These are phyloP conservation scores for Saccharomycopsis crataegensis DNA, from an alignment of 1,139 yeast species.

Conservation along the genomic window DNA sequence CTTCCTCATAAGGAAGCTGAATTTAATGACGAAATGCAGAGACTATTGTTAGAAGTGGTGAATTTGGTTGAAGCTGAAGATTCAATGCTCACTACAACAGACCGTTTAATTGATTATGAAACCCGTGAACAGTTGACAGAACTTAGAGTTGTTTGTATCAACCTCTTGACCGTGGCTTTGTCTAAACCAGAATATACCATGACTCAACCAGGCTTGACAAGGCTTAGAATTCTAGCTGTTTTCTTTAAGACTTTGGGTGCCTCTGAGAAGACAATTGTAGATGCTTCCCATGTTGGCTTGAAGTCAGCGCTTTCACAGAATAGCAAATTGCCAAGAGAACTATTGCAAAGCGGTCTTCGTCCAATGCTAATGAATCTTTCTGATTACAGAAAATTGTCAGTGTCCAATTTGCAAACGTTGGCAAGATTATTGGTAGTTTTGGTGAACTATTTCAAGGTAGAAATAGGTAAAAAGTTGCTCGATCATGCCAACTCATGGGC, in stretches of 20 bases:
- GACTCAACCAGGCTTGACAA: conserved; percentile 72
- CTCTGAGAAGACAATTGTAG: conserved; percentile 78
- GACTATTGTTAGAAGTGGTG: conserved; percentile 82
- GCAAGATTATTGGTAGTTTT: conserved; percentile 80
- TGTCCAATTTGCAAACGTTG: conserved; percentile 84
- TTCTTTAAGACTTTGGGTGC: conserved; percentile 91
- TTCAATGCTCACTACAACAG: conserved; percentile 78
- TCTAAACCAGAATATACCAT: conserved; percentile 74
- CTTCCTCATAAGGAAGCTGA: conserved; percentile 77
- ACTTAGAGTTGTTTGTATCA: conserved; percentile 83
- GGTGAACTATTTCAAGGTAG: conserved; percentile 91
- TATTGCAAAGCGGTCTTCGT: conserved; percentile 84
- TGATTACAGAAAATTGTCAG: conserved; percentile 86
- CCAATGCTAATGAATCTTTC: conserved; percentile 95
- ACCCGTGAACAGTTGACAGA: conserved; percentile 88
- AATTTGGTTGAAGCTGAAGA: conserved; percentile 98
- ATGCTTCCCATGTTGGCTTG: conserved; percentile 88
- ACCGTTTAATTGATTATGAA: conserved; percentile 62
- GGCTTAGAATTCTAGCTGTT: conserved; percentile 84
- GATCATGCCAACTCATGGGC: conserved; percentile 98
- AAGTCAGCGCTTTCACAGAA: conserved; percentile 80
- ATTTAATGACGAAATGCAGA: conserved; percentile 81
- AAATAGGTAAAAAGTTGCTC: conserved; percentile 84
- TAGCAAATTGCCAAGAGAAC: conserved; percentile 85
- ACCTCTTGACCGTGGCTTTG: conserved; percentile 72